Evolutionary conservation across 352 stramenopile species (phyloP).

Genomic region (Globisporangium canariense): DNA sequence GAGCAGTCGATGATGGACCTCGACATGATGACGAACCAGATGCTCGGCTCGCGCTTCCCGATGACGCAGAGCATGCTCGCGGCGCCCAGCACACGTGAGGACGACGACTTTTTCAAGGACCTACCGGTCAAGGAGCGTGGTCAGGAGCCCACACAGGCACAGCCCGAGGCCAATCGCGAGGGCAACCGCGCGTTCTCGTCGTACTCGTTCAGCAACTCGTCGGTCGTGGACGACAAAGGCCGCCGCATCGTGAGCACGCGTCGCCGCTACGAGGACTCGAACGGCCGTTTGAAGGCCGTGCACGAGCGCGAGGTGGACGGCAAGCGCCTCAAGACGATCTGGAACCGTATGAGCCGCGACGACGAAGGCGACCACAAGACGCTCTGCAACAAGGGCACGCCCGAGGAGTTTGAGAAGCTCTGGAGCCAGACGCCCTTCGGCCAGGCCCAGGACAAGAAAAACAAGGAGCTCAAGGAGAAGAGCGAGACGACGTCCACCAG

Average conservation of each 20-base stretch:
- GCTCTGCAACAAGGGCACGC: constrained; percentile 47
- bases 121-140: constrained; percentile 39
- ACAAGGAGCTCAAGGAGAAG: constrained; percentile 47
- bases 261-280: constrained; percentile 83
- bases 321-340: constrained; percentile 69
- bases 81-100: constrained; percentile 1
- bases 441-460: constrained; percentile 62
- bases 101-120: constrained; percentile 83
- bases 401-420: constrained; percentile 73
- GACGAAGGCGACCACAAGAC: constrained; percentile 64
- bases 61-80: constrained; percentile 14
- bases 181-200: constrained; percentile 49
- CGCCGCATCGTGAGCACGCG: constrained; percentile 60
- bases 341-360: constrained; percentile 55
- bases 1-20: constrained; percentile 84
- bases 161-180: constrained; percentile 26
- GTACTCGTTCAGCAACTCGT: constrained; percentile 78
- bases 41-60: constrained; percentile 24
- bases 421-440: constrained; percentile 71
- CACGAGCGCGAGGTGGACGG: constrained; percentile 72
- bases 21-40: constrained; percentile 38
- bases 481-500: constrained; percentile 15
- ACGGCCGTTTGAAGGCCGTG: constrained; percentile 71
- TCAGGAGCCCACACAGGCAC: constrained; percentile 17
- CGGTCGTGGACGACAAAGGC: constrained; percentile 66